Percentiles rank a stretch among this genome's conserved stretches.
Evolutionary conservation across 1,139 yeast genomes (phyloP).

Genomic region (Taphrina betulina): DNA sequence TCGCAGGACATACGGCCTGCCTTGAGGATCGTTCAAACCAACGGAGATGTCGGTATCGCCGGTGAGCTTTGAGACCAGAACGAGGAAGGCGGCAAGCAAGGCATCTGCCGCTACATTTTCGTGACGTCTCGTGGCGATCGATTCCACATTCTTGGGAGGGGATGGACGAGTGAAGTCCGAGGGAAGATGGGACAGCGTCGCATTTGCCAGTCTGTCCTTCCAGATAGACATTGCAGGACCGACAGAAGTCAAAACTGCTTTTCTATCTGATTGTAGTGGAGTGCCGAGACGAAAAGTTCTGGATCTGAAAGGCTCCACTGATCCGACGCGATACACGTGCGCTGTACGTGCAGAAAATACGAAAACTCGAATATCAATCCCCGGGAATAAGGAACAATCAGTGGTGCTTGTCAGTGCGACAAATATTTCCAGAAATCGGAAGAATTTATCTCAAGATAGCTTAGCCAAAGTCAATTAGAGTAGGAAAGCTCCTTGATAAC

Average conservation of each 20-base stretch:
- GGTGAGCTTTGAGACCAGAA: conserved; percentile 72
- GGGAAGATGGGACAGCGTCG: conserved; percentile 83
- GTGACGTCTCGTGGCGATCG: conserved; percentile 40
- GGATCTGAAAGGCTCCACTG: neutral
- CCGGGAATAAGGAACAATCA: neutral
- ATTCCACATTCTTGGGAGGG: conserved; percentile 65
- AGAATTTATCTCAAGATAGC: no score
- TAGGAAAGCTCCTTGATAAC: no score
- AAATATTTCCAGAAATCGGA: neutral
- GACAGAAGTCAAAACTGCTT: neutral
- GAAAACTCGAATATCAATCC: neutral
- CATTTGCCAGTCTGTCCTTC: conserved; percentile 58
- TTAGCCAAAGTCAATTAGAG: no score
- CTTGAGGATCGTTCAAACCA: conserved; percentile 58
- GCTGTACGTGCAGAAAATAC: neutral
- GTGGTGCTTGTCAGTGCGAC: neutral
- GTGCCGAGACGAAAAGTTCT: neutral
- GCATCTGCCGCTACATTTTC: conserved; percentile 29
- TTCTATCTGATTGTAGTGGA: neutral
- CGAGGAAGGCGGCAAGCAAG: conserved; percentile 63
- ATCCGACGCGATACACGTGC: neutral
- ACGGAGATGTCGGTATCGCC: conserved; percentile 94
- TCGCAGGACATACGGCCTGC: conserved; percentile 41
- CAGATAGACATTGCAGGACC: conserved; percentile 8
- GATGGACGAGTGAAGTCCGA: conserved; percentile 80